These are phyloP conservation scores for Haematococcus lacustris DNA, from an alignment of 139 green algal genomes.

Conservation along the genomic window DNA sequence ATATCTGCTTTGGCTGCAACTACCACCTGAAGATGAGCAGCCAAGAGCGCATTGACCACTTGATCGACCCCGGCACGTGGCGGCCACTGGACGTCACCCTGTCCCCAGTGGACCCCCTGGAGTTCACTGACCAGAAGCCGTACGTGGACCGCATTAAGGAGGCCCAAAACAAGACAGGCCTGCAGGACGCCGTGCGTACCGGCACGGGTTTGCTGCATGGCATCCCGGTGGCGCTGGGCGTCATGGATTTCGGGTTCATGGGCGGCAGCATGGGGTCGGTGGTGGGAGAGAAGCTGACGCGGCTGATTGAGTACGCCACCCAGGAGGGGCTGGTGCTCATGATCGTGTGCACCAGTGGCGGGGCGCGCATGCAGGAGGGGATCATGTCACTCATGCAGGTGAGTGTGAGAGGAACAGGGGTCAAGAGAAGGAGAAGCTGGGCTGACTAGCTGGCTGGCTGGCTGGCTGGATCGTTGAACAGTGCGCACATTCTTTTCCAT, in stretches of 20 bases:
- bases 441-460: too few species aligned
- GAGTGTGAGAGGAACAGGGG: background rate
- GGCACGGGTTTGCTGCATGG: slow-evolving; percentile 65
- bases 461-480: too few species aligned
- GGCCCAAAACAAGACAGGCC: slow-evolving; percentile 53
- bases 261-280: slow-evolving; percentile 65
- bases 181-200: slow-evolving; percentile 30
- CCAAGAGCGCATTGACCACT: slow-evolving; percentile 58
- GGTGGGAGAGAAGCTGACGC: slow-evolving; percentile 72
- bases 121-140: slow-evolving; percentile 67
- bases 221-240: slow-evolving; percentile 62
- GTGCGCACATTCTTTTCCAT: too few species aligned
- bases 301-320: slow-evolving; percentile 65
- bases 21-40: slow-evolving; percentile 72
- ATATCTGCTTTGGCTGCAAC: slow-evolving; percentile 73
- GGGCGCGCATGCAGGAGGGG: slow-evolving; percentile 68
- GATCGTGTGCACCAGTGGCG: slow-evolving; percentile 51
- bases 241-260: slow-evolving; percentile 75
- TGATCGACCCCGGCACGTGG: slow-evolving; percentile 69
- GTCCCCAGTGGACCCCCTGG: slow-evolving; percentile 62
- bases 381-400: slow-evolving; percentile 53
- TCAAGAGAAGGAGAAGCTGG: too few species aligned
- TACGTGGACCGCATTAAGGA: slow-evolving; percentile 67
- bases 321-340: slow-evolving; percentile 50
- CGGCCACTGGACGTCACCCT: slow-evolving; percentile 62